Conservation (phyloP, 176 grass and related monocot genomes). For the Aegilops bicornis region DNA sequence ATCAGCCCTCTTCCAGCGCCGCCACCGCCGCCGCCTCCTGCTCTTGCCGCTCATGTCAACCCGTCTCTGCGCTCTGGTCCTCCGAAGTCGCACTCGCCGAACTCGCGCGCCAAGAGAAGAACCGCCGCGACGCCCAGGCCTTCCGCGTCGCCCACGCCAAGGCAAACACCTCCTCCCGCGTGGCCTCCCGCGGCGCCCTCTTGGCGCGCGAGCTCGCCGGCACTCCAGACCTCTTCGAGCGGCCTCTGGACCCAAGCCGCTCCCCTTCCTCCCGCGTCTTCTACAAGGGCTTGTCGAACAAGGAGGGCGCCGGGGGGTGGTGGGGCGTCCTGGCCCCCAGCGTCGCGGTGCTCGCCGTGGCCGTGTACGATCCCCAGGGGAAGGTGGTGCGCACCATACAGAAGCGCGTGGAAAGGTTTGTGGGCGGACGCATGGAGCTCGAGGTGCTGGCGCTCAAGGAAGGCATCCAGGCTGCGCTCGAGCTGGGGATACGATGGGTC, state of each 20-base stretch:
- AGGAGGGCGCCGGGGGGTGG: background rate
- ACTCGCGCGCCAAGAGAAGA: constrained; percentile 44
- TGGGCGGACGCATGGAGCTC: constrained; percentile 25
- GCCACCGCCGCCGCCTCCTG: background rate
- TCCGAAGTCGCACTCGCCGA: constrained; percentile 3
- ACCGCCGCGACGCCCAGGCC: constrained; percentile 39
- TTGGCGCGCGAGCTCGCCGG: constrained; percentile 48
- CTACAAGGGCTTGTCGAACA: constrained; percentile 59
- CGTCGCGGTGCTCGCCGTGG: constrained; percentile 50
- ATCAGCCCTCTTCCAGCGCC: background rate
- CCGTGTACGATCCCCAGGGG: constrained; percentile 43
- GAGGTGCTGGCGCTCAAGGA: constrained; percentile 60
- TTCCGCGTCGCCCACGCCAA: constrained; percentile 27
- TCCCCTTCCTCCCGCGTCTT: constrained; percentile 42
- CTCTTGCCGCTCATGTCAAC: background rate
- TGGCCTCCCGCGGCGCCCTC: constrained; percentile 42
- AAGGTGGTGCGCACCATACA: constrained; percentile 53
- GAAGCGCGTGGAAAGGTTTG: constrained; percentile 39
- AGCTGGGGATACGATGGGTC: constrained; percentile 45
- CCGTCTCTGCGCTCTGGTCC: background rate
- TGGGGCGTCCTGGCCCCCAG: constrained; percentile 17
- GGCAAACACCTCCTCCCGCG: constrained; percentile 26
- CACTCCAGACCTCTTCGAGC: constrained; percentile 50
- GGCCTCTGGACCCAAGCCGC: constrained; percentile 4
- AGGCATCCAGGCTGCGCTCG: constrained; percentile 42